Evolutionary conservation across 2,329 filamentous ascomycete genomes (phyloP).

Genomic region (Elsinoe perseae): DNA sequence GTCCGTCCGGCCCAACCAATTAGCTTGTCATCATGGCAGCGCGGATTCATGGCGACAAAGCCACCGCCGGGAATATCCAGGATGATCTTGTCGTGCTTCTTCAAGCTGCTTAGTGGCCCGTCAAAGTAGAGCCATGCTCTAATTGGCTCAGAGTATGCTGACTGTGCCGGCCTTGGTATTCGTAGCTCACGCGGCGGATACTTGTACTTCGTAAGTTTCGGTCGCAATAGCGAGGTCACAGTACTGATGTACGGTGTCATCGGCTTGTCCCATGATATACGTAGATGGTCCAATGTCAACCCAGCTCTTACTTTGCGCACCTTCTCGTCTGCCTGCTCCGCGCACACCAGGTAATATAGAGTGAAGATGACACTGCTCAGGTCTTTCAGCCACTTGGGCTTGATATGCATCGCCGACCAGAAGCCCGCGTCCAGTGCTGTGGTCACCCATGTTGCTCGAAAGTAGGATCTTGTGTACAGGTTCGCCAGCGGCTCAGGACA

Average conservation of each 20-base stretch:
- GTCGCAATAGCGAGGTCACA: slow-evolving; percentile 64
- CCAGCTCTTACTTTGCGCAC: slow-evolving; percentile 81
- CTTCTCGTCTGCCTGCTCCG: slow-evolving; percentile 93
- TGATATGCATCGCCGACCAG: slow-evolving; percentile 96
- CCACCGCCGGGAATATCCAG: slow-evolving; percentile 90
- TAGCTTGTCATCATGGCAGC: slow-evolving; percentile 88
- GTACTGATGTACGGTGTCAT: slow-evolving; percentile 77
- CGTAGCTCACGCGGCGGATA: slow-evolving; percentile 76
- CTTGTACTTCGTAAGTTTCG: slow-evolving; percentile 57
- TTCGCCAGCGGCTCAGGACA: slow-evolving; percentile 90
- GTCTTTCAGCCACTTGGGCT: slow-evolving; percentile 70
- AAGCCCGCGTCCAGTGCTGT: slow-evolving; percentile 94
- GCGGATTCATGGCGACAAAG: slow-evolving; percentile 94
- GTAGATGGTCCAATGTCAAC: slow-evolving; percentile 81
- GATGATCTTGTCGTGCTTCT: slow-evolving; percentile 68
- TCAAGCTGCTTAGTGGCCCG: slow-evolving; percentile 69
- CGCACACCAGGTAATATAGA: slow-evolving; percentile 82
- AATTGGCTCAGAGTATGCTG: slow-evolving; percentile 75
- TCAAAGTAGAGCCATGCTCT: slow-evolving; percentile 91
- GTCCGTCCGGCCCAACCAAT: slow-evolving; percentile 86
- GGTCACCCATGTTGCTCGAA: slow-evolving; percentile 91
- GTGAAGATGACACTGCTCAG: slow-evolving; percentile 77
- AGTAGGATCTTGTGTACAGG: slow-evolving; percentile 86
- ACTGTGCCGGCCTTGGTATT: slow-evolving; percentile 71
- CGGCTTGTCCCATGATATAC: slow-evolving; percentile 92